phyloP scores from a whole-genome alignment of 495 filamentous ascomycete species.

The Neurospora terricola region DNA sequence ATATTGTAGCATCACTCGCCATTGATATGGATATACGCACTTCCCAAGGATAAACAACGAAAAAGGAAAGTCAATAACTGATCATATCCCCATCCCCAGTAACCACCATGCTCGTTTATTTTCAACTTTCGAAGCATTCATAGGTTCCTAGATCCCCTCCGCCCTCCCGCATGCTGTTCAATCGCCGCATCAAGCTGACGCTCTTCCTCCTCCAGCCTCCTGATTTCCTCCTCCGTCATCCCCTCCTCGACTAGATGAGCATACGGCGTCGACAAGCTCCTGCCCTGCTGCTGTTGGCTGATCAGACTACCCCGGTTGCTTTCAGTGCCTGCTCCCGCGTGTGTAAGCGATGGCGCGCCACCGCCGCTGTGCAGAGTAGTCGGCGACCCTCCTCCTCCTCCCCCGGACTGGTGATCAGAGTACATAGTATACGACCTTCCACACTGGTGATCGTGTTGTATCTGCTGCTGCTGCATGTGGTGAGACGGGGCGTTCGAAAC shows the following conservation, averaged over 20 bases:
- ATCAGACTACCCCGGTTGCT: neutral
- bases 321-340: conserved; percentile 4
- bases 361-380: conserved; percentile 1
- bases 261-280: conserved; percentile 21
- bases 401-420: conserved; percentile 18
- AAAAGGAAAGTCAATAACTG: neutral
- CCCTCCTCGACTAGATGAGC: conserved; percentile 41
- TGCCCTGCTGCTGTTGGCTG: conserved; percentile 5
- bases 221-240: conserved; percentile 40
- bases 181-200: conserved; percentile 39
- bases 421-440: conserved; percentile 26
- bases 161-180: conserved; percentile 24
- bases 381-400: neutral
- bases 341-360: conserved; percentile 5
- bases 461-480: neutral
- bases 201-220: conserved; percentile 39
- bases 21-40: neutral
- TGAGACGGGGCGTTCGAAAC: neutral
- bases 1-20: neutral
- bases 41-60: neutral
- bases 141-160: neutral
- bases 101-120: neutral
- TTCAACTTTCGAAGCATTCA: neutral
- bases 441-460: conserved; percentile 3
- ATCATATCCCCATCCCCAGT: neutral